Evolutionary conservation across 176 grass and related monocot species (phyloP).

Genomic region (Rhynchospora pubera): DNA sequence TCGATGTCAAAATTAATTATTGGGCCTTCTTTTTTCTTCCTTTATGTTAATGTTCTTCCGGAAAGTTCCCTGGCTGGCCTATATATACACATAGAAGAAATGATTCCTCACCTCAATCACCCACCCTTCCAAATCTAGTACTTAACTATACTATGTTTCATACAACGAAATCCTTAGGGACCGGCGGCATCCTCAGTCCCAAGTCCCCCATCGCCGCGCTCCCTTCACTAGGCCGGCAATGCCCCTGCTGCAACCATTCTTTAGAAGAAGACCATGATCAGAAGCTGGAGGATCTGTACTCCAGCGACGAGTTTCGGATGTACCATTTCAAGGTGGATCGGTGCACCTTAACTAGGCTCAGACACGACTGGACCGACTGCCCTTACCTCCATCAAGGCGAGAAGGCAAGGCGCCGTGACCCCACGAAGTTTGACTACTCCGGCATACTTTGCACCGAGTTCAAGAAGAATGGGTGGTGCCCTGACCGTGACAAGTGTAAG

Average conservation of each 20-base stretch:
- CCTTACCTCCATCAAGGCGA: slow-evolving; percentile 1
- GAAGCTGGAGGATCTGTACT: neutral
- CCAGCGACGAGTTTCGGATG: slow-evolving; percentile 14
- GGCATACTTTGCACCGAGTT: neutral
- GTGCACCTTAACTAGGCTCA: neutral
- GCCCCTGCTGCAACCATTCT: neutral
- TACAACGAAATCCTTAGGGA: neutral
- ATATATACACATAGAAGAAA: too few relatives aligned
- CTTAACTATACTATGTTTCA: too few relatives aligned
- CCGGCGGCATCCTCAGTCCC: neutral
- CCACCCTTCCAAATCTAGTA: too few relatives aligned
- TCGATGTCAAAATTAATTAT: too few relatives aligned
- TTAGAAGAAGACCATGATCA: neutral
- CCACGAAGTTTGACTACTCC: neutral
- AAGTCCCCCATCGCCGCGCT: neutral
- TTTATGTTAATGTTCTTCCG: too few relatives aligned
- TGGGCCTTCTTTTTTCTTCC: too few relatives aligned
- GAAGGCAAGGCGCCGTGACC: slow-evolving; percentile 11
- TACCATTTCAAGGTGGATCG: slow-evolving; percentile 9
- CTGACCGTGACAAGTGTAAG: neutral
- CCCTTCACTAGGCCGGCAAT: neutral
- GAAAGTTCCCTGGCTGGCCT: too few relatives aligned
- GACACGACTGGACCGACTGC: slow-evolving; percentile 16
- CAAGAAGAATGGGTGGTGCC: neutral
- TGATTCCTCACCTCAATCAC: too few relatives aligned